Base-by-base conservation (phyloP, 805 yeast species). In the Lachancea thermotolerans region DNA sequence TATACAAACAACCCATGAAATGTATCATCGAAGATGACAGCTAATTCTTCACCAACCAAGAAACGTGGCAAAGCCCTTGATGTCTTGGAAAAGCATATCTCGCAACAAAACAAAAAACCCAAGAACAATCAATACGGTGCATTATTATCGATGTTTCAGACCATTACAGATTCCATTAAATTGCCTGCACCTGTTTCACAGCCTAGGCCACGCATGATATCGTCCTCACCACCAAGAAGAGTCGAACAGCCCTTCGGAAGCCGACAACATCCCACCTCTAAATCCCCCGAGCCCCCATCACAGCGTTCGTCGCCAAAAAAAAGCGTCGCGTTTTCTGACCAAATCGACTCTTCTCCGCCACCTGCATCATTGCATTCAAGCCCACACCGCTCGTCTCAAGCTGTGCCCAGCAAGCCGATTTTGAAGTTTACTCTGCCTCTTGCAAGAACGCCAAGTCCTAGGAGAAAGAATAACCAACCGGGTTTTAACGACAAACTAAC, bases 311-410 rank as follows among this genome's bases (percentile, higher is more conserved):
- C 65, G 6, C 44, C 49, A 11, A 45, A 45, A 28, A 62, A 62
- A 45, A 38, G 54, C 1, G 66, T 62, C 4, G 58, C 63, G 5
- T 62, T 62, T 49, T 60, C 65, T 9, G 64, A 62, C 48, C 48
- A 49, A 39, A 35, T 62, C 6, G 62, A 56, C 34, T 53, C 57
- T 8, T 57, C 65, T 14, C 61, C 62, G 15, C 48, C 52, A 10
- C 51, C 47, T 29, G 31, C 30, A 5, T 32, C 18, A 8, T 10
- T 48, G 10, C 21, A 48, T 10, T 45, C 47, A 9, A 54, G 62
- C 4, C 59, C 64, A 8, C 58, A 59, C 12, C 47, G 44, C 11
- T 43, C 55, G 4, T 42, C 57, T 3, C 41, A 47, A n/a, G 35
- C 4, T 30, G 8, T 50, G 35, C 54, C 58, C 2, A 17, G 37